Conservation (phyloP, 495 filamentous ascomycete genomes). For the Penicillium salamii region DNA sequence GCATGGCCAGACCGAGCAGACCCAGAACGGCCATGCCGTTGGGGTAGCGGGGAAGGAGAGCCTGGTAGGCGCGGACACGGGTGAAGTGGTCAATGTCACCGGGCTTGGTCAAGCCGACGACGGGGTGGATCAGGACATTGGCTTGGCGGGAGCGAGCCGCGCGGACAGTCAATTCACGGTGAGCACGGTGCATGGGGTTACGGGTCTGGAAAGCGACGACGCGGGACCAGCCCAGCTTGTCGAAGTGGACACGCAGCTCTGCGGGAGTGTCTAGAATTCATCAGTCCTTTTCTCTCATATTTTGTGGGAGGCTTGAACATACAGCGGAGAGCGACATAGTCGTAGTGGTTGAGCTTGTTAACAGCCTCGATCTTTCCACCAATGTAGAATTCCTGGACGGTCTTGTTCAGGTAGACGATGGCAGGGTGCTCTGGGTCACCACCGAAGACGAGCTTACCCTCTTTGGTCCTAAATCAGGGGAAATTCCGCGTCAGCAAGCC, state of each 20-base stretch:
- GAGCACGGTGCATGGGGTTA: conserved; percentile 98
- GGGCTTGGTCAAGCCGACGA: conserved; percentile 96
- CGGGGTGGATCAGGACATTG: conserved; percentile 98
- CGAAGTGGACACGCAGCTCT: conserved; percentile 92
- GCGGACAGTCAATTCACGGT: conserved; percentile 94
- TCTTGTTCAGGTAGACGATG: conserved; percentile 79
- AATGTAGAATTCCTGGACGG: conserved; percentile 82
- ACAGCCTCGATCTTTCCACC: conserved; percentile 95
- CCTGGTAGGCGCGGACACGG: conserved; percentile 96
- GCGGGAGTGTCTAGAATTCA: conserved; percentile 74
- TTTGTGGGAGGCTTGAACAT: conserved; percentile 28
- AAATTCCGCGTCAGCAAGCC: conserved; percentile 34
- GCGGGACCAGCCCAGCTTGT: conserved; percentile 95
- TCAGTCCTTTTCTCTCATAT: neutral
- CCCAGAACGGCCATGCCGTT: conserved; percentile 99
- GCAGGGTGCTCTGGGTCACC: conserved; percentile 93
- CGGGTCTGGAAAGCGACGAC: conserved; percentile 99
- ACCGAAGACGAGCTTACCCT: conserved; percentile 92
- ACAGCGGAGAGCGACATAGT: conserved; percentile 96
- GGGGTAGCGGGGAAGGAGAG: conserved; percentile 93
- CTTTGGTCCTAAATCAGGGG: conserved; percentile 61
- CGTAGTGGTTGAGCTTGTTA: conserved; percentile 93
- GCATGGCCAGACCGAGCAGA: conserved; percentile 94
- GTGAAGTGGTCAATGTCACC: conserved; percentile 99
- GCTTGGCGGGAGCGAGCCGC: conserved; percentile 92